phyloP scores from a whole-genome alignment of 768 basidiomycete species.

The Boletus sensibilis region DNA sequence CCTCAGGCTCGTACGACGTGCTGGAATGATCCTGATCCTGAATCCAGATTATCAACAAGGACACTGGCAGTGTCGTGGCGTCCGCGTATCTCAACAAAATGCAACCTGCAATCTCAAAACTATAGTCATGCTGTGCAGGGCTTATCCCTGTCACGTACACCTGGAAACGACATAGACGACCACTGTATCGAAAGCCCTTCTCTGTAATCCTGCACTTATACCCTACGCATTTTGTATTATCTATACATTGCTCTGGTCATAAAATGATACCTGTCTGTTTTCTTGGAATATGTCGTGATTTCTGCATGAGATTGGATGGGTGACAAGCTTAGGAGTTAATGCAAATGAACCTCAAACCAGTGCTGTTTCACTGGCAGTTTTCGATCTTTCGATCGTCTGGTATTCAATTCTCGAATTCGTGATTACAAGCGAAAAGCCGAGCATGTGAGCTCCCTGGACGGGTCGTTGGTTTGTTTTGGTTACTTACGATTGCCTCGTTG shows the following conservation, averaged over 20 bases:
- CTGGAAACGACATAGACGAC: slow-evolving; percentile 19
- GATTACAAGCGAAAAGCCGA: not conserved
- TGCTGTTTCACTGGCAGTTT: not conserved
- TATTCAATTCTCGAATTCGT: not conserved
- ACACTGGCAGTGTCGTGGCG: slow-evolving; percentile 56
- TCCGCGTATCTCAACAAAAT: slow-evolving; percentile 72
- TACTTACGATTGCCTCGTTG: too few species aligned
- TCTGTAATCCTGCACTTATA: slow-evolving; percentile 20
- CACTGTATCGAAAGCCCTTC: slow-evolving; percentile 21
- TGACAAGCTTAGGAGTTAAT: slow-evolving; percentile 3
- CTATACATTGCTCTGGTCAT: slow-evolving; percentile 1
- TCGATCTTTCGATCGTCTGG: not conserved
- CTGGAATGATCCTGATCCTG: not conserved
- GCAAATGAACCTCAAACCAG: not conserved
- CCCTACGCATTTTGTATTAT: slow-evolving; percentile 25
- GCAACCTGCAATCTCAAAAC: slow-evolving; percentile 56
- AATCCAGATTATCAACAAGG: slow-evolving; percentile 56
- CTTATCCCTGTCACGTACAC: slow-evolving; percentile 3
- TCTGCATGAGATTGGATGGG: not conserved
- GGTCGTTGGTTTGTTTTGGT: too few species aligned
- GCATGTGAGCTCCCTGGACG: not conserved
- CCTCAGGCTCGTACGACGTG: not conserved
- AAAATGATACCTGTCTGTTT: slow-evolving; percentile 5
- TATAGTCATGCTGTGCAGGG: slow-evolving; percentile 32
- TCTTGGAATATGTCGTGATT: slow-evolving; percentile 1